These are phyloP conservation scores for Drechslera avenae DNA, from an alignment of 2,329 filamentous ascomycete species.

Conservation along the genomic window DNA sequence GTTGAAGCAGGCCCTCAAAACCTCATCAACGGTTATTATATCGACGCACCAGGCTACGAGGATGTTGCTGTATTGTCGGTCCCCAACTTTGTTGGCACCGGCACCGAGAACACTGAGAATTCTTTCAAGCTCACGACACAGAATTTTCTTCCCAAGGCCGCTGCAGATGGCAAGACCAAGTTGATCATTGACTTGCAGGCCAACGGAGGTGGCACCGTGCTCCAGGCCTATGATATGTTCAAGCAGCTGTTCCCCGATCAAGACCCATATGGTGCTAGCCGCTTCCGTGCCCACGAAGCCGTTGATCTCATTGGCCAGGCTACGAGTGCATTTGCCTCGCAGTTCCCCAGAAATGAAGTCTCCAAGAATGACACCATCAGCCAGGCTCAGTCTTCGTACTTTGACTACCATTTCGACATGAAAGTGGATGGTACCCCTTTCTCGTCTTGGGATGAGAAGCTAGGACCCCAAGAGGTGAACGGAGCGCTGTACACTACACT, in stretches of 20 bases:
- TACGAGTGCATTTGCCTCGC: constrained; percentile 40
- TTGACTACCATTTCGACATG: constrained; percentile 55
- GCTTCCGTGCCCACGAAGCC: constrained; percentile 57
- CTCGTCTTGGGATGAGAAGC: constrained; percentile 53
- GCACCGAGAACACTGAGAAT: constrained; percentile 14
- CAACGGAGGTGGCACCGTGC: constrained; percentile 65
- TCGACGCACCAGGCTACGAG: constrained; percentile 50
- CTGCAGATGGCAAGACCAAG: constrained; percentile 61
- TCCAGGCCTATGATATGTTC: constrained; percentile 67
- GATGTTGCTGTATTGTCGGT: constrained; percentile 54
- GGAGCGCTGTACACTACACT: constrained; percentile 50
- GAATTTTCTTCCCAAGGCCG: constrained; percentile 50
- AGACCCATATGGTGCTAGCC: constrained; percentile 56
- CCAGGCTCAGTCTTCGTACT: constrained; percentile 49
- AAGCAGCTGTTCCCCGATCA: constrained; percentile 60
- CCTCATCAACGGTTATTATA: constrained; percentile 54
- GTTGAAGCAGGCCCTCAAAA: constrained; percentile 48
- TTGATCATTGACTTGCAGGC: constrained; percentile 64
- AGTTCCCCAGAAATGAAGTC: constrained; percentile 36
- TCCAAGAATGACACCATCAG: constrained; percentile 46
- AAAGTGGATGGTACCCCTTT: constrained; percentile 58
- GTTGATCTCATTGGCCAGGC: constrained; percentile 53
- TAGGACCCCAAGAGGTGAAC: constrained; percentile 38
- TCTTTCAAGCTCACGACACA: constrained; percentile 50
- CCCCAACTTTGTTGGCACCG: constrained; percentile 47